Conservation (phyloP, 176 grass and related monocot genomes). For the Panicum miliaceum region DNA sequence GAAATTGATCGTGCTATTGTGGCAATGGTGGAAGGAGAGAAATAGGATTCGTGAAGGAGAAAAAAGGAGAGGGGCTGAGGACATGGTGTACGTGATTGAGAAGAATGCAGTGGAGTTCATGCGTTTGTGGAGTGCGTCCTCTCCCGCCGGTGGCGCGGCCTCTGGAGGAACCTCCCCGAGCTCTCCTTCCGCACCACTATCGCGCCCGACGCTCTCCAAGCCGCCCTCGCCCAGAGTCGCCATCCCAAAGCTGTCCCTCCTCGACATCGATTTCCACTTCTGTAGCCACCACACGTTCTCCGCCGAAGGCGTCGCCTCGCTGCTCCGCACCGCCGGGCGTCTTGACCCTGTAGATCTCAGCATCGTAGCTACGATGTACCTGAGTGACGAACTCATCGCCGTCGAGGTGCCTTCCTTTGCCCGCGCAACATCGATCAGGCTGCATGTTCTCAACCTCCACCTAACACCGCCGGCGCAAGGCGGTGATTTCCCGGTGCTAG, state of each 20-base stretch:
- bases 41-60: too few relatives aligned
- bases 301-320: not conserved
- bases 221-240: constrained; percentile 32
- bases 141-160: constrained; percentile 16
- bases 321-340: not conserved
- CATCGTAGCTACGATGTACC: accelerated
- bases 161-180: constrained; percentile 25
- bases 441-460: not conserved
- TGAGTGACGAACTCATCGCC: accelerated
- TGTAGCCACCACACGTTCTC: not conserved
- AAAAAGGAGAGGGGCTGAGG: too few relatives aligned
- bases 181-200: not conserved
- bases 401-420: not conserved
- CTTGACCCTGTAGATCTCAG: not conserved
- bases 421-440: not conserved
- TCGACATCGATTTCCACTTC: not conserved
- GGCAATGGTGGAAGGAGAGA: too few relatives aligned
- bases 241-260: not conserved
- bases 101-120: too few relatives aligned
- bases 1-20: too few relatives aligned
- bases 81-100: too few relatives aligned
- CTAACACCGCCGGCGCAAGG: not conserved
- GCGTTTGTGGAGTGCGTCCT: too few relatives aligned
- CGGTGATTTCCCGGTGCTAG: not conserved
- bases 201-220: not conserved